phyloP scores from a whole-genome alignment of 495 filamentous ascomycete genomes.

The Mytilinidion resinicola region DNA sequence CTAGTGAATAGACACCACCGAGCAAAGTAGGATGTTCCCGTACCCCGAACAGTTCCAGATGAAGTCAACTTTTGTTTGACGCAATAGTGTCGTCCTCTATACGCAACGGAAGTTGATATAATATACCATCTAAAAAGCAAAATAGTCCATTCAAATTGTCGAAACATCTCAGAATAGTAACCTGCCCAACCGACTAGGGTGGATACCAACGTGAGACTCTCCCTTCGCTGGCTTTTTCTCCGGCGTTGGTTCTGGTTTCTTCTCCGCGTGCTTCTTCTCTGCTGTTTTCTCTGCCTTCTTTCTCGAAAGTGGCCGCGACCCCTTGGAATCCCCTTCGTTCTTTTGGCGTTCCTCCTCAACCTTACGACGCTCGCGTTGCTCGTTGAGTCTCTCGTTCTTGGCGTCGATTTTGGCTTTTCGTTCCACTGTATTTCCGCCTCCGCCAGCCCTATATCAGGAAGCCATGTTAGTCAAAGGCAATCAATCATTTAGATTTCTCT shows the following conservation, averaged over 20 bases:
- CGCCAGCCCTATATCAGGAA: constrained; percentile 48
- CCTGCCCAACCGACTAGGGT: constrained; percentile 33
- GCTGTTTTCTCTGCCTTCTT: constrained; percentile 8
- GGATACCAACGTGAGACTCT: constrained; percentile 24
- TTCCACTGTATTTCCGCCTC: constrained; percentile 67
- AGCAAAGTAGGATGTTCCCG: no score
- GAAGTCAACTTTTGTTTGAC: no score
- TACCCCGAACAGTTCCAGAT: no score
- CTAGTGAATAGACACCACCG: no score
- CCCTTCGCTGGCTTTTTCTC: constrained; percentile 2
- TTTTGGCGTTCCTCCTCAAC: constrained; percentile 26
- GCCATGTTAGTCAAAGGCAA: background rate
- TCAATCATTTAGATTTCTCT: no score
- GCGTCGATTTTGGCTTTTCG: constrained; percentile 68
- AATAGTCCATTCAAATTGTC: no score
- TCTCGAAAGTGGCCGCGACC: background rate
- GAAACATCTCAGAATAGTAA: constrained; percentile 1
- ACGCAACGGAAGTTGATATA: no score
- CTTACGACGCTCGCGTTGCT: constrained; percentile 29
- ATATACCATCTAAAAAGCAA: no score
- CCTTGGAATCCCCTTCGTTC: constrained; percentile 22
- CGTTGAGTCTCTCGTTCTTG: constrained; percentile 77
- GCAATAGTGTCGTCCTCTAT: no score
- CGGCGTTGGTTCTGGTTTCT: background rate
- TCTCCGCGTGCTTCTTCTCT: constrained; percentile 14